Conservation (phyloP, 2,329 filamentous ascomycete genomes). For the Fusarium torulosum region DNA sequence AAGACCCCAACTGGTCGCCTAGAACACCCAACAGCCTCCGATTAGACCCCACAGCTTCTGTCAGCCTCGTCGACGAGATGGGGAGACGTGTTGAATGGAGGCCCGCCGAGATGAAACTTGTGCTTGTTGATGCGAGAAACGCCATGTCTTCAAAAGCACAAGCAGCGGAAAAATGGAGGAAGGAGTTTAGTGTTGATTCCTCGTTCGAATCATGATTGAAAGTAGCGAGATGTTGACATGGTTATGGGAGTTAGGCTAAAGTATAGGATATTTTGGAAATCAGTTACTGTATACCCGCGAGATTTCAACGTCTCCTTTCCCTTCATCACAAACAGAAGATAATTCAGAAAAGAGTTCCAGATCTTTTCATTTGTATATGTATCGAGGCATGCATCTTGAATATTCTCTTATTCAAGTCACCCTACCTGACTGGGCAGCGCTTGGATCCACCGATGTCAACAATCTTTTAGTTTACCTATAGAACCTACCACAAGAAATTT, state of each 20-base stretch:
- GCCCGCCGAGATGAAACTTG: slow-evolving; percentile 35
- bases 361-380: neutral
- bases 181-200: neutral
- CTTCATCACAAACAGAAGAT: neutral
- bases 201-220: neutral
- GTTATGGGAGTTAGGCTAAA: neutral
- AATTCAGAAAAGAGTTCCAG: neutral
- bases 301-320: neutral
- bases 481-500: no score
- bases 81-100: slow-evolving; percentile 44
- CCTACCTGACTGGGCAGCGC: no score
- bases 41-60: slow-evolving; percentile 30
- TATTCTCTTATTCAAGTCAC: no score
- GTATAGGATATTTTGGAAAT: neutral
- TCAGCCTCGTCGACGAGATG: slow-evolving; percentile 42
- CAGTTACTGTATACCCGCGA: slow-evolving; percentile 21
- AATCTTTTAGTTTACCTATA: no score
- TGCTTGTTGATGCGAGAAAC: slow-evolving; percentile 36
- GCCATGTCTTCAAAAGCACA: slow-evolving; percentile 2
- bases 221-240: neutral
- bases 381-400: no score
- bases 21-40: slow-evolving; percentile 22
- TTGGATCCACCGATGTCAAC: no score
- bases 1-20: slow-evolving; percentile 59
- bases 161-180: slow-evolving; percentile 22